Evolutionary conservation across 306 rosid species (phyloP), one percentile per base, ranked within the genome.

Genomic region (Carpinus viminea): DNA sequence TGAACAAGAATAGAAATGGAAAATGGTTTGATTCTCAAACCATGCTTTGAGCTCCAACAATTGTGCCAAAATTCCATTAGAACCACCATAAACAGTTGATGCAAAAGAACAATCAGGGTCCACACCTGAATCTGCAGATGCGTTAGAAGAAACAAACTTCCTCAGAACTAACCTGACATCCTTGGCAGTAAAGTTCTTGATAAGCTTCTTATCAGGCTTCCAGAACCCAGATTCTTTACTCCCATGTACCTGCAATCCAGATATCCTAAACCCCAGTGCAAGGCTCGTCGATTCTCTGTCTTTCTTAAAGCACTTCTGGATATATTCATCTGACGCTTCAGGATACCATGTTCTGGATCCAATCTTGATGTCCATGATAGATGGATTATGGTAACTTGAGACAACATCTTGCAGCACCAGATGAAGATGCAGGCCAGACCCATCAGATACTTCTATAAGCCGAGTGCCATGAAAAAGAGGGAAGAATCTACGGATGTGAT

Each of bases 331-430:
- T 43, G 93, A 70, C 43, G 91, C 92, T 61, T 83, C 70, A 0
- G 88, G 93, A 56, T 86, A 21, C 97, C 98, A 92, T 45, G 98
- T 94, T 31, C 98, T 86, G 26, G 93, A 79, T 43, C 98, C 97
- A 45, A 94, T 92, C 64, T 94, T 94, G 50, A 89, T n/a, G 72
- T 94, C 98, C 15, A 88, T 48, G 5, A 94, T 41, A 10, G 90
- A 81, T 7, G 97, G 97, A 48, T 83, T 82, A 12, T 0, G 1
- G 43, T 34, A 80, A 50, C 7, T 20, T 0, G 76, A 73, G 65
- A 78, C 61, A 50, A 92, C 24, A 68, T 94, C 90, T 74, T 91
- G 72, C 80, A 94, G 65, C 17, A 87, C 83, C 62, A 94, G 88
- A 80, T 92, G 97, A 9, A 86, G 92, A 43, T 75, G 88, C 31